These are phyloP conservation scores for Penicillium alfredii DNA, from an alignment of 495 filamentous ascomycete genomes.

Conservation along the genomic window DNA sequence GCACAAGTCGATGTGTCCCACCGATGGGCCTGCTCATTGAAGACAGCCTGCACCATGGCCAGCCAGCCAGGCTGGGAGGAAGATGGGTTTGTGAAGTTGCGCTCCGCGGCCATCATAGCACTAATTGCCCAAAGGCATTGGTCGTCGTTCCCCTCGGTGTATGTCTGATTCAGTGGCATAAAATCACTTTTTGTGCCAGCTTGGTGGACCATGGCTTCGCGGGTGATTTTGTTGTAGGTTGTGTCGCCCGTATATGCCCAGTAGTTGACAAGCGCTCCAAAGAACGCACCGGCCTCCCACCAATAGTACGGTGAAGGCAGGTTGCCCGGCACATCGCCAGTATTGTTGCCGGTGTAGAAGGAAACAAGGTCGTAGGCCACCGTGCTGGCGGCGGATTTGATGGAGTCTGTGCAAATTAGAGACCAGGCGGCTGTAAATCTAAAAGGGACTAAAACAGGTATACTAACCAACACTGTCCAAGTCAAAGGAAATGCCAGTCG, in stretches of 20 bases:
- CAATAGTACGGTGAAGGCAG: conserved; percentile 69
- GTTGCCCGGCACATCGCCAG: conserved; percentile 62
- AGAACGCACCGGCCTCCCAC: conserved; percentile 71
- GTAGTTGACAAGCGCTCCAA: conserved; percentile 69
- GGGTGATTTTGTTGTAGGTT: conserved; percentile 59
- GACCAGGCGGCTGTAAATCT: neutral
- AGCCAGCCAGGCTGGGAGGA: conserved; percentile 59
- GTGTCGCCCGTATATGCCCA: conserved; percentile 71
- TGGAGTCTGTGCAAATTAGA: conserved; percentile 30
- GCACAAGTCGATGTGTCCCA: conserved; percentile 63
- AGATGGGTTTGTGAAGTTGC: conserved; percentile 52
- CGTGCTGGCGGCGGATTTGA: conserved; percentile 37
- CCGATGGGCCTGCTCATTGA: conserved; percentile 59
- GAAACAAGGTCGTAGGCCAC: conserved; percentile 38
- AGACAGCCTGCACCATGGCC: conserved; percentile 65
- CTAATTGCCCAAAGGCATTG: conserved; percentile 78
- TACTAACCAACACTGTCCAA: neutral
- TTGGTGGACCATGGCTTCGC: conserved; percentile 62
- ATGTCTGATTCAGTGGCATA: conserved; percentile 76
- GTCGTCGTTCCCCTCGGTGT: conserved; percentile 70
- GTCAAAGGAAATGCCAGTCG: conserved; percentile 1
- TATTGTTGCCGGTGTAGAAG: conserved; percentile 62
- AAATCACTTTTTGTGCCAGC: conserved; percentile 56
- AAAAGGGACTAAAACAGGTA: too few species aligned
- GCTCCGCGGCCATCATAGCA: conserved; percentile 71